Evolutionary conservation across 73 alveolate species (phyloP).

Genomic region (Tetrahymena borealis): DNA sequence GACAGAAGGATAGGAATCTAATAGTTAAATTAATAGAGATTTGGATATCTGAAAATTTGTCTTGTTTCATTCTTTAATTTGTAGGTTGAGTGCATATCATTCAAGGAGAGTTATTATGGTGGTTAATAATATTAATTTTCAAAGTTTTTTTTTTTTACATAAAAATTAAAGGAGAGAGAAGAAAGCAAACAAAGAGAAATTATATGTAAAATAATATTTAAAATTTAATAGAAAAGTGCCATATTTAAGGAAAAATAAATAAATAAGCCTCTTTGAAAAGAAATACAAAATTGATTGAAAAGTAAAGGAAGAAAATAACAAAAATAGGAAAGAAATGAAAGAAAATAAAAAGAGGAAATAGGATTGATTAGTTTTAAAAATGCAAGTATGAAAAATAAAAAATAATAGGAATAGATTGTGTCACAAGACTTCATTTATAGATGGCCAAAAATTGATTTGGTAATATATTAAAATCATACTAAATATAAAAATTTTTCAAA

Average conservation of each 20-base stretch:
- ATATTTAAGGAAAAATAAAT: background rate
- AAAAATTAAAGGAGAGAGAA: background rate
- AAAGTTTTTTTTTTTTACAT: no score
- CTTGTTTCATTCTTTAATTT: background rate
- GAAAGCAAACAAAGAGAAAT: background rate
- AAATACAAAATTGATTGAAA: background rate
- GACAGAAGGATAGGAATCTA: no score
- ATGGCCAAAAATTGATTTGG: slow-evolving; percentile 2
- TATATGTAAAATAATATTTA: background rate
- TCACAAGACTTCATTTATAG: background rate
- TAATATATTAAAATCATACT: background rate
- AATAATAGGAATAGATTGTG: background rate
- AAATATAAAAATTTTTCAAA: background rate
- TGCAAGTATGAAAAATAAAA: background rate
- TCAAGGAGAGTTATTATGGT: background rate
- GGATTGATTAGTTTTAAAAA: background rate
- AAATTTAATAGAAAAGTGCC: background rate
- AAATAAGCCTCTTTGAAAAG: background rate
- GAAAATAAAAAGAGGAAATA: background rate
- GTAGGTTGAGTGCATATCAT: background rate
- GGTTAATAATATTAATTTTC: no score
- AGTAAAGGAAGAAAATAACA: background rate
- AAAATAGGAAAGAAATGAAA: background rate
- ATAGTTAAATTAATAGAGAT: background rate
- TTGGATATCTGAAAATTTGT: background rate